Evolutionary conservation across 371 early-diverging fungal species (phyloP).

Genomic region (Entomophthora muscae): DNA sequence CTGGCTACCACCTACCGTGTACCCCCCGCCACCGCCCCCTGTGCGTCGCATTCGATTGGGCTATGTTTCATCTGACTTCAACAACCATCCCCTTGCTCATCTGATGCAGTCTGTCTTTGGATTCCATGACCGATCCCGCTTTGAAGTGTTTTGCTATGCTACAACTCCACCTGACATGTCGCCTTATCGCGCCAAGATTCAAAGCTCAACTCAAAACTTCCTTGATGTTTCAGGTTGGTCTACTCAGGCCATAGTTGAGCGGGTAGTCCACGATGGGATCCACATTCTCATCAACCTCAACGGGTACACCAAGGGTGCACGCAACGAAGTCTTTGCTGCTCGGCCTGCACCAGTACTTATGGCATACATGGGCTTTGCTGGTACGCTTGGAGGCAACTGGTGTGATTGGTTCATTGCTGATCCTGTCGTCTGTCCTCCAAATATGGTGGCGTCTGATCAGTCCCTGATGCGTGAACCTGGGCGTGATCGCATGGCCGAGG

Average conservation of each 20-base stretch:
- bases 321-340: conserved; percentile 86
- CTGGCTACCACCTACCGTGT: conserved; percentile 49
- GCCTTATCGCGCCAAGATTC: conserved; percentile 66
- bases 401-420: conserved; percentile 85
- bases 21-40: conserved; percentile 61
- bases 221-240: conserved; percentile 58
- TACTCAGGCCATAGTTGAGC: conserved; percentile 57
- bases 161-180: conserved; percentile 63
- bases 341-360: conserved; percentile 77
- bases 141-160: conserved; percentile 63
- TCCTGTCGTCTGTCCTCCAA: conserved; percentile 74
- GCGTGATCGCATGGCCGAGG: neutral
- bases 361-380: conserved; percentile 85
- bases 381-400: conserved; percentile 78
- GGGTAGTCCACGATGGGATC: conserved; percentile 51
- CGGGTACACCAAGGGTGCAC: conserved; percentile 86
- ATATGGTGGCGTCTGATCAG: conserved; percentile 51
- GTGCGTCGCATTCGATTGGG: conserved; percentile 47
- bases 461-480: conserved; percentile 14
- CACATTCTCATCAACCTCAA: conserved; percentile 80
- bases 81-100: conserved; percentile 81
- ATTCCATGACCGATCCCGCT: conserved; percentile 52
- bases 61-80: conserved; percentile 83
- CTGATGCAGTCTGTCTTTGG: conserved; percentile 90
- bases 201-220: conserved; percentile 24